A percentile compares a stretch with the other conserved stretches of the same genome.
Conservation (phyloP, 257 asterid species). For the Thymus mandschuricus region DNA sequence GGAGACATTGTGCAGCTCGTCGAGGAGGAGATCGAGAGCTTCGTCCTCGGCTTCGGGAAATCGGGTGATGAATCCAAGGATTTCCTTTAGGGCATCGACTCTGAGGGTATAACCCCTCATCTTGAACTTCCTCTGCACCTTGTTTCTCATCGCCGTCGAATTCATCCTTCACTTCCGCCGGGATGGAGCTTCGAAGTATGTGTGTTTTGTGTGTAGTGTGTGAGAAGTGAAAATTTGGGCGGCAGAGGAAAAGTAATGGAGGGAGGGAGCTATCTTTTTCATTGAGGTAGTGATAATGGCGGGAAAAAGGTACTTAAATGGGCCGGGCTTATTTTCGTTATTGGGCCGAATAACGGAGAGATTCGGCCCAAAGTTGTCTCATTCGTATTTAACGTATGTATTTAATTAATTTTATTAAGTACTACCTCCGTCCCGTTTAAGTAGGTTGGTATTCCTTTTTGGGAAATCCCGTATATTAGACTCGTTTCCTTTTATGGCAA, state of each 20-base stretch:
- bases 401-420: too few relatives aligned
- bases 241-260: slow-evolving; percentile 12
- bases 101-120: slow-evolving; percentile 88
- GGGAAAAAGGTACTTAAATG: slow-evolving; percentile 6
- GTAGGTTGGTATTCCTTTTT: too few relatives aligned
- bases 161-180: slow-evolving; percentile 43
- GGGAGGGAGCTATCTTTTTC: neutral
- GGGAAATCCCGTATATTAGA: too few relatives aligned
- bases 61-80: slow-evolving; percentile 60
- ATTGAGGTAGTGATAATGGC: slow-evolving; percentile 15
- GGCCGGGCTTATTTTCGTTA: too few relatives aligned
- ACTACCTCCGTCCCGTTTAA: too few relatives aligned
- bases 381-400: too few relatives aligned
- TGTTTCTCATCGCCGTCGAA: slow-evolving; percentile 51
- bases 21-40: slow-evolving; percentile 80
- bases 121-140: slow-evolving; percentile 82
- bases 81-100: slow-evolving; percentile 76
- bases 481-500: too few relatives aligned
- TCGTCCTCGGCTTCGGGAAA: slow-evolving; percentile 69
- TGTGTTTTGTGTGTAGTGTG: slow-evolving; percentile 7
- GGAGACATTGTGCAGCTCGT: slow-evolving; percentile 64
- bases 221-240: slow-evolving; percentile 23
- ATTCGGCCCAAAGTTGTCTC: too few relatives aligned
- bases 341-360: too few relatives aligned
- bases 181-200: neutral